Evolutionary conservation across 2,329 filamentous ascomycete genomes (phyloP), one percentile per base, ranked within the genome.

Genomic region (Epichloe baconii): DNA sequence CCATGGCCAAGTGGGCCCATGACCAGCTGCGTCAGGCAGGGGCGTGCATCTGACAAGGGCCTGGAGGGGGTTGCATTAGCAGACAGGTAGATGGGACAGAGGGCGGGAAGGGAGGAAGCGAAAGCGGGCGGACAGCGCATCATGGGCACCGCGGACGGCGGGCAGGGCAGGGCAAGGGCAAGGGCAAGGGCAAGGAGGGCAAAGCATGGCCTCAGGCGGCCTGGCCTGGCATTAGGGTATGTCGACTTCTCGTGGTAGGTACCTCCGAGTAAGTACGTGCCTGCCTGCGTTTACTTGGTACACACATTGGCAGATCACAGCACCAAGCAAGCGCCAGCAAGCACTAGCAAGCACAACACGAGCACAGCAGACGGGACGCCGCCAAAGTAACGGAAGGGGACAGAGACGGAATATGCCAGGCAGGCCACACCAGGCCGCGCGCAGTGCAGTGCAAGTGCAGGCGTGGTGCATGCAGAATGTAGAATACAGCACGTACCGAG

Each of bases 31-130:
- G 12, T n/a, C 15, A 37, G 36, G 12, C 41, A 12, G 41, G 11
- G 45, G 35, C 45, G 45, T 47, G 36, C 3, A 10, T 19, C 46
- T 34, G 19, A 3, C 5, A 4, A 4, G 36, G 19, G 36, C 15
- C 19, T 23, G 19, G 0, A 4, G 8, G 12, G 23, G 5, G 23
- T 46, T 17, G 37, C 31, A 42, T 42, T 43, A 42, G 43, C 40
- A 42, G 47, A 43, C 48, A 51, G 54, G 50, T 56, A 51, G 52
- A 53, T 52, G 43, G 44, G 19, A 44, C 37, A 21, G 42, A 46
- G 45, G 34, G 38, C 47, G 52, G 48, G 50, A 37, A 53, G 49
- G 44, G 50, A 41, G 38, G 49, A 48, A 48, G 46, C 46, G 46
- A 48, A 37, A 41, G 19, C 46, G 46, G 44, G 46, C 46, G 46